phyloP scores from a whole-genome alignment of 176 grass and related monocot genomes.

The Bonia amplexicaulis region DNA sequence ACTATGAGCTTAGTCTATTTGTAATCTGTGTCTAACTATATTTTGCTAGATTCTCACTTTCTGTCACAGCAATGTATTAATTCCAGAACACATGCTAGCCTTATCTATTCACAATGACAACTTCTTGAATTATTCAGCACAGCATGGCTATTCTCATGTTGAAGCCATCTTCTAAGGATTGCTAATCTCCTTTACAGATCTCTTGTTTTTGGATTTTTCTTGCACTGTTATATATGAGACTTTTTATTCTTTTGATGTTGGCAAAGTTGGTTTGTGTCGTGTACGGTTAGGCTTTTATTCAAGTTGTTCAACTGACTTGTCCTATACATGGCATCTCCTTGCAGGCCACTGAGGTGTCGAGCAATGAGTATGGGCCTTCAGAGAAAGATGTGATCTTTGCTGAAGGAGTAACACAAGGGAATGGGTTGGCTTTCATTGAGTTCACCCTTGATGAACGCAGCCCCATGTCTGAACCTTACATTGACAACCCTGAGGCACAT shows the following conservation, averaged over 20 bases:
- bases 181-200: not conserved
- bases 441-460: conserved; percentile 89
- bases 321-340: conserved; percentile 7
- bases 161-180: not conserved
- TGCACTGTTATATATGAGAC: not conserved
- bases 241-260: not conserved
- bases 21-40: not conserved
- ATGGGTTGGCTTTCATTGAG: conserved; percentile 80
- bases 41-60: not conserved
- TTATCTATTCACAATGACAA: not conserved
- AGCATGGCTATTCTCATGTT: not conserved
- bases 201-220: not conserved
- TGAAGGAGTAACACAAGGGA: conserved; percentile 94
- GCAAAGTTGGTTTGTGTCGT: not conserved
- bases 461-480: conserved; percentile 91
- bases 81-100: not conserved
- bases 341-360: conserved; percentile 92
- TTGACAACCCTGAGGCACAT: conserved; percentile 71
- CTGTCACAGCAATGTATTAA: not conserved
- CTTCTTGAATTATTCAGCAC: not conserved
- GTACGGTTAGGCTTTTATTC: not conserved
- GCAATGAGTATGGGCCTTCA: conserved; percentile 97
- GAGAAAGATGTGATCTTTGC: conserved; percentile 90
- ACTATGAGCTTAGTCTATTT: not conserved
- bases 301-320: not conserved